phyloP scores from a whole-genome alignment of 331 rosid genomes.

The Dryas integrifolia region DNA sequence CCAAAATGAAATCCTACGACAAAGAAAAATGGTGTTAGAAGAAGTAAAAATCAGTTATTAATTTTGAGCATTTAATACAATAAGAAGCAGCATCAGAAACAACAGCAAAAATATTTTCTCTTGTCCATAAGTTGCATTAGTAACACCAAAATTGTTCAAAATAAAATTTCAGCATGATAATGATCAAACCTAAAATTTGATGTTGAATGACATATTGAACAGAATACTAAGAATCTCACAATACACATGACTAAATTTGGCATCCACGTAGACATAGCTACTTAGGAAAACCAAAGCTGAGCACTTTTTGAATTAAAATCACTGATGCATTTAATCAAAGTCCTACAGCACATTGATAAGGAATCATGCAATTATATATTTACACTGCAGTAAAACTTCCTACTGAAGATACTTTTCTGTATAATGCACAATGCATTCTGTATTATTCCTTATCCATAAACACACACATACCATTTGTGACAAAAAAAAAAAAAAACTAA shows the following conservation, averaged over 20 bases:
- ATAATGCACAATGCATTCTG: neutral
- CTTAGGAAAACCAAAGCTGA: neutral
- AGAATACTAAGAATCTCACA: slow-evolving; percentile 3
- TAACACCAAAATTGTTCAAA: slow-evolving; percentile 10
- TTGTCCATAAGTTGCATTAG: slow-evolving; percentile 12
- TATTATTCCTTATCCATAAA: neutral
- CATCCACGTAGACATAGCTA: neutral
- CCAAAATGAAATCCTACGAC: slow-evolving; percentile 62
- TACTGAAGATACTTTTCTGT: neutral
- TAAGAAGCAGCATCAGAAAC: slow-evolving; percentile 14
- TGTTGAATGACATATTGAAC: neutral
- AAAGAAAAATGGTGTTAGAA: slow-evolving; percentile 27
- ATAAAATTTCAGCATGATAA: neutral
- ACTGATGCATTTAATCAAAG: neutral
- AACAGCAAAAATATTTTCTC: neutral
- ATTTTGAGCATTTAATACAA: slow-evolving; percentile 20
- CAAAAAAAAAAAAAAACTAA: neutral
- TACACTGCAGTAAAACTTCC: neutral
- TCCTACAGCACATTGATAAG: neutral
- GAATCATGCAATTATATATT: slow-evolving; percentile 1
- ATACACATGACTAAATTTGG: neutral
- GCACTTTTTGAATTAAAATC: neutral
- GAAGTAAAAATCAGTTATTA: slow-evolving; percentile 22
- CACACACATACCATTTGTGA: neutral
- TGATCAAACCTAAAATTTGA: slow-evolving; percentile 2